A percentile compares a stretch with the other conserved stretches of the same genome.
Evolutionary conservation across 2,329 filamentous ascomycete genomes (phyloP).

Genomic region (Penicillium sp.): DNA sequence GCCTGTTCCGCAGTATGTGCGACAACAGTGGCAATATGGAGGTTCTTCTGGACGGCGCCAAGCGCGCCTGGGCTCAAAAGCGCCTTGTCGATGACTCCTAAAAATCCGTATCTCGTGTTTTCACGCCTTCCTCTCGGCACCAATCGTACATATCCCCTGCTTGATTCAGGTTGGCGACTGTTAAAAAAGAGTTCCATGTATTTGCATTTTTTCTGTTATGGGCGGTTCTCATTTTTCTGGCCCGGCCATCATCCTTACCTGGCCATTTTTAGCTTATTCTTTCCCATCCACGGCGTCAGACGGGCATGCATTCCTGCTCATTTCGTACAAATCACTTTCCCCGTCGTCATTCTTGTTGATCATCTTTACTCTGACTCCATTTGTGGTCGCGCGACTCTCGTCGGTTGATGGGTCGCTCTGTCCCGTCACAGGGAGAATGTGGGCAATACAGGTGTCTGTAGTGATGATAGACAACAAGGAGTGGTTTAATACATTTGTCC

Average conservation of each 20-base stretch:
- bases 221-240: slow-evolving; percentile 1
- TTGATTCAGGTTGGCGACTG: background rate
- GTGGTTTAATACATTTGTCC: too few relatives aligned
- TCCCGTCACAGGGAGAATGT: too few relatives aligned
- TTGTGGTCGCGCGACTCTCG: background rate
- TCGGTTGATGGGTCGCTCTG: too few relatives aligned
- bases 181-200: slow-evolving; percentile 9
- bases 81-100: slow-evolving; percentile 46
- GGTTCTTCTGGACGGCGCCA: slow-evolving; percentile 54
- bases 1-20: slow-evolving; percentile 66
- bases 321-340: background rate
- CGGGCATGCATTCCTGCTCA: background rate
- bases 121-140: too few relatives aligned
- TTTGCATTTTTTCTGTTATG: slow-evolving; percentile 1
- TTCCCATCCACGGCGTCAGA: background rate
- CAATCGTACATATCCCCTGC: slow-evolving; percentile 14
- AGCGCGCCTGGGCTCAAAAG: slow-evolving; percentile 49
- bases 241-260: slow-evolving; percentile 3
- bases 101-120: background rate
- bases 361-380: background rate
- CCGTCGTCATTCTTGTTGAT: background rate
- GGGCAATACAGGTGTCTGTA: too few relatives aligned
- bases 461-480: too few relatives aligned
- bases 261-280: slow-evolving; percentile 3
- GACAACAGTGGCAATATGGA: slow-evolving; percentile 65